A percentile compares a stretch with the other conserved stretches of the same genome.
phyloP scores from a whole-genome alignment of 2,329 filamentous ascomycete species.

The Penicillium concentricum region DNA sequence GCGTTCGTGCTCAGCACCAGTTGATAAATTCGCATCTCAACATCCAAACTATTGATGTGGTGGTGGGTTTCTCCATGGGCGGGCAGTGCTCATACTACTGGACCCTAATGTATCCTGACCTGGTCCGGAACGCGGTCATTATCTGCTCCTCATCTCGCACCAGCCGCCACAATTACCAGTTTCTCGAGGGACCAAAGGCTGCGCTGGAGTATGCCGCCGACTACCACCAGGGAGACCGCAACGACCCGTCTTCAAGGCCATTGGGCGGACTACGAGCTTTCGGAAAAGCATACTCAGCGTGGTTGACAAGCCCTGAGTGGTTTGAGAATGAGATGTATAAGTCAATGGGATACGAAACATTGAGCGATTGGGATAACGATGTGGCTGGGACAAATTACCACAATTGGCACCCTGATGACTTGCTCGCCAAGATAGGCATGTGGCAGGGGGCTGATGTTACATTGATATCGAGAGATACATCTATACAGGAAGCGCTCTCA shows the following conservation, averaged over 20 bases:
- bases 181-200: slow-evolving; percentile 46
- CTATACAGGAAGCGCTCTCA: slow-evolving; percentile 14
- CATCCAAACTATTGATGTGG: slow-evolving; percentile 38
- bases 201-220: slow-evolving; percentile 45
- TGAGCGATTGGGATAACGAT: slow-evolving; percentile 39
- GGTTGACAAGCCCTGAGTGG: slow-evolving; percentile 50
- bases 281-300: slow-evolving; percentile 49
- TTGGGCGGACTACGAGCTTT: slow-evolving; percentile 45
- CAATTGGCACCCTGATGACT: slow-evolving; percentile 47
- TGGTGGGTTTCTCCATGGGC: slow-evolving; percentile 53
- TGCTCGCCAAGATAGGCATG: slow-evolving; percentile 45
- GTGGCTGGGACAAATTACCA: slow-evolving; percentile 34
- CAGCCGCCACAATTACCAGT: slow-evolving; percentile 49
- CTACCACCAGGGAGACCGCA: slow-evolving; percentile 33
- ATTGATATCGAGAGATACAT: slow-evolving; percentile 13
- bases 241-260: slow-evolving; percentile 13
- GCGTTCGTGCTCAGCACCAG: slow-evolving; percentile 43
- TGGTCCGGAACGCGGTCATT: slow-evolving; percentile 42
- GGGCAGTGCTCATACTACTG: slow-evolving; percentile 52
- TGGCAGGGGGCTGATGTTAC: slow-evolving; percentile 48
- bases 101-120: slow-evolving; percentile 45
- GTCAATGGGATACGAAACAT: slow-evolving; percentile 34
- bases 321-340: slow-evolving; percentile 46
- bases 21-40: slow-evolving; percentile 40
- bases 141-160: slow-evolving; percentile 50